These are phyloP conservation scores for Brassica cretica DNA, from an alignment of 345 rosid genomes.

Conservation along the genomic window DNA sequence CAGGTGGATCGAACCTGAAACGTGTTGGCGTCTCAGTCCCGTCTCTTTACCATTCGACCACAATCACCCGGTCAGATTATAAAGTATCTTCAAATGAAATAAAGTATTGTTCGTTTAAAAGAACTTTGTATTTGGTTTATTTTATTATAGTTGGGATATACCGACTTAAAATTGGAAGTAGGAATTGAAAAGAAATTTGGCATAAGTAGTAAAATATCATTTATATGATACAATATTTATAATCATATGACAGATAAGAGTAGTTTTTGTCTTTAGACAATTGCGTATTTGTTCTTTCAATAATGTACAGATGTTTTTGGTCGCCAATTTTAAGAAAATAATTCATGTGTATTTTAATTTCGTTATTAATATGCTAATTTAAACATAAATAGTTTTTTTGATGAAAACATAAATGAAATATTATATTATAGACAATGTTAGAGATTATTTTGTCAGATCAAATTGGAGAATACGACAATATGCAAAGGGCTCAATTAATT, in stretches of 20 bases:
- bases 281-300: neutral
- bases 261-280: neutral
- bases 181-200: neutral
- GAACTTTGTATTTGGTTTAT: neutral
- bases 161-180: neutral
- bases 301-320: neutral
- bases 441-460: neutral
- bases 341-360: neutral
- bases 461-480: neutral
- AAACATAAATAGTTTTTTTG: neutral
- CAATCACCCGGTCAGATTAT: neutral
- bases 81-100: neutral
- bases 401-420: neutral
- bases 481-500: neutral
- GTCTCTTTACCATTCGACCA: no score
- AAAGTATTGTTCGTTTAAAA: neutral
- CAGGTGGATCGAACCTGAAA: no score
- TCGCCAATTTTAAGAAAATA: neutral
- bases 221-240: neutral
- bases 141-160: neutral
- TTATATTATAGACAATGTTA: neutral
- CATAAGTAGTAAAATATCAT: neutral
- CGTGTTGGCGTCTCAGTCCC: no score
- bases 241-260: neutral
- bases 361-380: neutral